A percentile compares a stretch with the other conserved stretches of the same genome.
phyloP scores from a whole-genome alignment of 108 stramenopile genomes.

The Chaetoceros tenuissimus region DNA sequence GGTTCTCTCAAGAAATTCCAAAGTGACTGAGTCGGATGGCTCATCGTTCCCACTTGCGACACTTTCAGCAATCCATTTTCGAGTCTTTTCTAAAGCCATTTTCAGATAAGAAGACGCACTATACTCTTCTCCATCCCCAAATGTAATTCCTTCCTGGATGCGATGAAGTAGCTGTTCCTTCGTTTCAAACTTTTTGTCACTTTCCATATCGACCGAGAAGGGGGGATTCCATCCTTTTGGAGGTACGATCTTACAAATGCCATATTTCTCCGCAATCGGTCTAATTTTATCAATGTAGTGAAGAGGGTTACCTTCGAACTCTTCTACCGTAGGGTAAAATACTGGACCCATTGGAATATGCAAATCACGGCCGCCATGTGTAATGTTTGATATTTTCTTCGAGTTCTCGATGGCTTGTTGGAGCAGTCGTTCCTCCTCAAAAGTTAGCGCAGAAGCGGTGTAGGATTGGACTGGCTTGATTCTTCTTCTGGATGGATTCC shows the following conservation, averaged over 20 bases:
- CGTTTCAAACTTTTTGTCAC: conserved; percentile 61
- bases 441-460: conserved; percentile 5
- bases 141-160: conserved; percentile 83
- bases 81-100: conserved; percentile 35
- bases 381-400: conserved; percentile 18
- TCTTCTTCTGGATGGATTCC: too few relatives aligned
- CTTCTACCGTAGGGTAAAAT: conserved; percentile 79
- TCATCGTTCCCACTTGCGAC: conserved; percentile 9
- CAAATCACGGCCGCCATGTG: not conserved
- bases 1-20: conserved; percentile 75
- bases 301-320: conserved; percentile 77
- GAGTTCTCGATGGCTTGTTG: conserved; percentile 68
- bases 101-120: conserved; percentile 62
- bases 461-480: conserved; percentile 17
- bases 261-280: conserved; percentile 77
- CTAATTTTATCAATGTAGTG: conserved; percentile 85
- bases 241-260: conserved; percentile 96
- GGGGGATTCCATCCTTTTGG: conserved; percentile 87
- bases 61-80: not conserved
- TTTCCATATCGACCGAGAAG: conserved; percentile 48
- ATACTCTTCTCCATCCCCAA: conserved; percentile 89
- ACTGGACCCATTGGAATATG: conserved; percentile 60
- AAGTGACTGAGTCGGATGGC: conserved; percentile 25
- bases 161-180: conserved; percentile 77
- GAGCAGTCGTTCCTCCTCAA: conserved; percentile 54